Evolutionary conservation across 257 asterid genomes (phyloP).

Genomic region (Verbascum thapsus): DNA sequence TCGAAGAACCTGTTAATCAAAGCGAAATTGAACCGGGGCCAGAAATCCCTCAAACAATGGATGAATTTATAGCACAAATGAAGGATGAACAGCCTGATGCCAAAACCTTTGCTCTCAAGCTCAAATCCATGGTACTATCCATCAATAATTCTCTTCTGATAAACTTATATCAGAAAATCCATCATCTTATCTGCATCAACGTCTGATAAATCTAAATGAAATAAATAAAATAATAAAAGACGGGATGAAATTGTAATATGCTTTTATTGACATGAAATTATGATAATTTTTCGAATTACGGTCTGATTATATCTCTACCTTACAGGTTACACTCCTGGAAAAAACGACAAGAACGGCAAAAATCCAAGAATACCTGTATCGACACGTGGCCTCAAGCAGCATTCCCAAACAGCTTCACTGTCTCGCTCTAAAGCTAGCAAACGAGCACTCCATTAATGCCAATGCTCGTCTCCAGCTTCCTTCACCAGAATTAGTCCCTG

Average conservation of each 20-base stretch:
- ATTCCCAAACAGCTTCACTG: conserved; percentile 95
- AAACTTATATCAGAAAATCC: conserved; percentile 1
- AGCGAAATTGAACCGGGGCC: conserved; percentile 36
- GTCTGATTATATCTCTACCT: conserved; percentile 13
- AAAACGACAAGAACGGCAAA: conserved; percentile 89
- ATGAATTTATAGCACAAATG: conserved; percentile 65
- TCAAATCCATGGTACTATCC: conserved; percentile 71
- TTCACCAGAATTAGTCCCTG: conserved; percentile 77
- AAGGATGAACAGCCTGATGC: conserved; percentile 63
- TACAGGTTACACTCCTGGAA: conserved; percentile 75
- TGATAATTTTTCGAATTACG: not conserved
- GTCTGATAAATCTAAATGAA: not conserved
- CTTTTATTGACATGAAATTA: too few species aligned
- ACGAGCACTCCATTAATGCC: conserved; percentile 83
- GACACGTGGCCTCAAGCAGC: conserved; percentile 98
- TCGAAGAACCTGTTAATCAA: conserved; percentile 59
- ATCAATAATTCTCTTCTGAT: not conserved
- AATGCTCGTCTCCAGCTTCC: conserved; percentile 95
- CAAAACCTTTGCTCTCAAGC: conserved; percentile 74
- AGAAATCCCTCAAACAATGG: conserved; percentile 59
- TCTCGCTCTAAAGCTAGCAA: conserved; percentile 76
- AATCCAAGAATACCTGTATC: conserved; percentile 90
- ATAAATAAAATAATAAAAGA: not conserved
- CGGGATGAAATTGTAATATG: too few species aligned
- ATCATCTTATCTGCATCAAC: not conserved